These are phyloP conservation scores for Rauvolfia tetraphylla DNA, from an alignment of 257 asterid genomes.

Conservation along the genomic window DNA sequence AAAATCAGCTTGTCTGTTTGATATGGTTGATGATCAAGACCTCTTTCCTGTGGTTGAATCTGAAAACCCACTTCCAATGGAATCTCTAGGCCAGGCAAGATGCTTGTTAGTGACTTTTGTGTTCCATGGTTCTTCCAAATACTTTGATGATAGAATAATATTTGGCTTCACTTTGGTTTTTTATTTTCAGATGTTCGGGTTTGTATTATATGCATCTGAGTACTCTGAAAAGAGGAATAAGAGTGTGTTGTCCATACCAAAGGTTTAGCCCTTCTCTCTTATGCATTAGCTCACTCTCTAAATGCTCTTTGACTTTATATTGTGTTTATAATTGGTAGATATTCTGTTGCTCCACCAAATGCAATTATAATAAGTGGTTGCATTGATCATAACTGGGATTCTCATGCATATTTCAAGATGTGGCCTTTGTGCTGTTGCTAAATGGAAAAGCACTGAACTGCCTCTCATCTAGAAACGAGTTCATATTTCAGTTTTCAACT, in stretches of 20 bases:
- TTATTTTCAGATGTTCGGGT: slow-evolving; percentile 80
- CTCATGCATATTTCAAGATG: not conserved
- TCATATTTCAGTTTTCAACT: not conserved
- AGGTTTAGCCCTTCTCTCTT: slow-evolving; percentile 43
- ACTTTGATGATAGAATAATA: slow-evolving; percentile 11
- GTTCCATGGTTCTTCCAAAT: slow-evolving; percentile 17
- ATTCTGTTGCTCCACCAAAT: not conserved
- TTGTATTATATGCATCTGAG: slow-evolving; percentile 64
- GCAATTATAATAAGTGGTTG: not conserved
- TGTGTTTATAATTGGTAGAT: not conserved
- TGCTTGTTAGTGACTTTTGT: slow-evolving; percentile 3
- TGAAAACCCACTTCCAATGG: slow-evolving; percentile 75
- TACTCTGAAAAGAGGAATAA: slow-evolving; percentile 49
- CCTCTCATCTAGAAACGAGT: not conserved
- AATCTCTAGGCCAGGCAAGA: slow-evolving; percentile 79
- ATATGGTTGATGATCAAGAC: slow-evolving; percentile 36
- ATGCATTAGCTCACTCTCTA: not conserved
- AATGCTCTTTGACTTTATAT: not conserved
- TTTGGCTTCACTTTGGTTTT: slow-evolving; percentile 21
- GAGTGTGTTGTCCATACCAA: slow-evolving; percentile 57
- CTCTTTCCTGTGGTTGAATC: slow-evolving; percentile 43
- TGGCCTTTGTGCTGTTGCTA: not conserved
- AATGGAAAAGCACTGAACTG: not conserved
- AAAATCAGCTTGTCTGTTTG: slow-evolving; percentile 48
- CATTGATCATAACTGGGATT: not conserved